Conservation (phyloP, 371 early-diverging fungal species). For the Umbelopsis sp. region DNA sequence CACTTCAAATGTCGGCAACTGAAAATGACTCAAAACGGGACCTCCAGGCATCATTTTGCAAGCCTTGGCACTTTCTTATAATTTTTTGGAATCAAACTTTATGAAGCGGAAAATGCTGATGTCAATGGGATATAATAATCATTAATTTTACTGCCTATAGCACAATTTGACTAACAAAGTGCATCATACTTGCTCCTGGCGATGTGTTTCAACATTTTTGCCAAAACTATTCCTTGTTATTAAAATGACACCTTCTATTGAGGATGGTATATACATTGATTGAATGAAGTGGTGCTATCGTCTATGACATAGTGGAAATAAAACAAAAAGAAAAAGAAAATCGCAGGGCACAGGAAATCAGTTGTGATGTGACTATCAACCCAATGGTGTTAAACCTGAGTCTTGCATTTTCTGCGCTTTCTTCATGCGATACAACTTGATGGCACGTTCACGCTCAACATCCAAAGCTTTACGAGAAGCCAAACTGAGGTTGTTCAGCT, state of each 20-base stretch:
- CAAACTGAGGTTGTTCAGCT: constrained; percentile 48
- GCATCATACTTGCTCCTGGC: too few relatives aligned
- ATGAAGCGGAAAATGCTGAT: too few relatives aligned
- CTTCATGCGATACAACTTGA: constrained; percentile 50
- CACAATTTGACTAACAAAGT: not conserved
- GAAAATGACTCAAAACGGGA: constrained; percentile 14
- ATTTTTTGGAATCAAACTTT: not conserved
- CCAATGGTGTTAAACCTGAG: constrained; percentile 32
- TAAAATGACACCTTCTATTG: not conserved
- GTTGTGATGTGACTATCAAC: not conserved
- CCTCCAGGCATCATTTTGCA: not conserved
- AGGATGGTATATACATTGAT: constrained; percentile 2
- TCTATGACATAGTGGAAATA: not conserved
- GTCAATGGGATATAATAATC: too few relatives aligned
- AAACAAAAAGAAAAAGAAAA: too few relatives aligned
- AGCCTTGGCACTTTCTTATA: not conserved
- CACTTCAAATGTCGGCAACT: not conserved
- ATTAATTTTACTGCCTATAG: not conserved
- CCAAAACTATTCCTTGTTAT: not conserved
- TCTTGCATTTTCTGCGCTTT: constrained; percentile 49
- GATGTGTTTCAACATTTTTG: too few relatives aligned
- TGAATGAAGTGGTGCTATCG: not conserved
- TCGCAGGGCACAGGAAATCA: not conserved
- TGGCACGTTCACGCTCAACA: constrained; percentile 45
- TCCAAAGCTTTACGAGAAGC: constrained; percentile 45